Conservation (phyloP, 495 filamentous ascomycete genomes). For the Hyaloscypha bicolor region DNA sequence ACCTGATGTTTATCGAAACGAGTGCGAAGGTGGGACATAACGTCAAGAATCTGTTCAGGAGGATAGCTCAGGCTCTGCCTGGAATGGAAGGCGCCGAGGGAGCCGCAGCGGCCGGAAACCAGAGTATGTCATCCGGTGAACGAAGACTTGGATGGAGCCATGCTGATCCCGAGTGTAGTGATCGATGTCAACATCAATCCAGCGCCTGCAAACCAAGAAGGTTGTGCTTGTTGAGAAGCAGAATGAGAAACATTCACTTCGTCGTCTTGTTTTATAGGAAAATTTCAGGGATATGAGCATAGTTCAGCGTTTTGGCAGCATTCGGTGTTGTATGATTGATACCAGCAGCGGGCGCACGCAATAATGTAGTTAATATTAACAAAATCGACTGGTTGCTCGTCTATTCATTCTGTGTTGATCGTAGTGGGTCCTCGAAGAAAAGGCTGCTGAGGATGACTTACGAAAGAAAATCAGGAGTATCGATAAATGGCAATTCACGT, state of each 20-base stretch:
- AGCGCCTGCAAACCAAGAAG: conserved; percentile 70
- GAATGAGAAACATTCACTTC: conserved; percentile 18
- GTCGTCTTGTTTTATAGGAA: conserved; percentile 25
- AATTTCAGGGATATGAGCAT: conserved; percentile 40
- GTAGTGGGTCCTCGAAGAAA: neutral
- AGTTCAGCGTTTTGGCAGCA: conserved; percentile 37
- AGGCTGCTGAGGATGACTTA: too few species aligned
- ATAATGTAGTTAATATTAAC: conserved; percentile 22
- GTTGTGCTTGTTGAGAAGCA: conserved; percentile 71
- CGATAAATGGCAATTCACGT: too few species aligned
- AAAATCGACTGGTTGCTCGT: neutral
- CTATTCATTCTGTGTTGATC: neutral
- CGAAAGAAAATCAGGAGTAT: too few species aligned
- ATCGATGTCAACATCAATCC: conserved; percentile 93
- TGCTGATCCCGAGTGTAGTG: conserved; percentile 54
- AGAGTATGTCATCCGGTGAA: conserved; percentile 50
- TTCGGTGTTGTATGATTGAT: conserved; percentile 32
- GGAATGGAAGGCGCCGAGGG: conserved; percentile 92
- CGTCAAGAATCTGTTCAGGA: conserved; percentile 93
- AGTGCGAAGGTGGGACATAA: conserved; percentile 98
- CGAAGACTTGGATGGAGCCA: conserved; percentile 2
- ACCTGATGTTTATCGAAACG: conserved; percentile 97
- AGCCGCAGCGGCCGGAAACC: conserved; percentile 61
- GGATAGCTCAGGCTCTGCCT: conserved; percentile 95
- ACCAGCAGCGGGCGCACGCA: conserved; percentile 21